phyloP scores from a whole-genome alignment of 805 yeast genomes.

The Candida awuae region DNA sequence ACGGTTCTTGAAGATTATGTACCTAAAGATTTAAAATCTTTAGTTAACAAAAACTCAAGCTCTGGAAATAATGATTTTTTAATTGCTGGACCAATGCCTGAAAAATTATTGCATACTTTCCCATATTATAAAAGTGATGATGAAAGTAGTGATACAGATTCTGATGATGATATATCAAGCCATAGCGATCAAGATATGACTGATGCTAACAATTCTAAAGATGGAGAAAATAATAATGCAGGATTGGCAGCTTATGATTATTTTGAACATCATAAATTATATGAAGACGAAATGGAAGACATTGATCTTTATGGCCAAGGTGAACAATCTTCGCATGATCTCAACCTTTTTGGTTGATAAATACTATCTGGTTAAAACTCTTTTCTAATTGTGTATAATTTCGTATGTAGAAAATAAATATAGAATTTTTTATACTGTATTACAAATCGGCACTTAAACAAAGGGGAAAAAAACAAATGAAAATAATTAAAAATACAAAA shows the following conservation, averaged over 20 bases:
- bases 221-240: neutral
- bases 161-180: neutral
- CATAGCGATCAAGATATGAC: neutral
- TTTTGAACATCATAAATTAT: conserved; percentile 18
- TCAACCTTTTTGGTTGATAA: conserved; percentile 16
- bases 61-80: conserved; percentile 24
- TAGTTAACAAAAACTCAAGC: conserved; percentile 10
- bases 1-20: conserved; percentile 22
- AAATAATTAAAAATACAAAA: too few relatives aligned
- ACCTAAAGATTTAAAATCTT: conserved; percentile 22
- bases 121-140: conserved; percentile 27
- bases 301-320: conserved; percentile 16
- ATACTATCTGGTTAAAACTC: neutral
- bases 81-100: conserved; percentile 31
- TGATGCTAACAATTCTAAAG: neutral
- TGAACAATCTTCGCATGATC: conserved; percentile 5
- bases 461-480: neutral
- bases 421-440: neutral
- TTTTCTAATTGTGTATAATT: neutral
- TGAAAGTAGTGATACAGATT: conserved; percentile 10
- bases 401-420: too few relatives aligned
- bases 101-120: conserved; percentile 22
- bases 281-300: conserved; percentile 11
- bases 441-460: neutral
- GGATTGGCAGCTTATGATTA: conserved; percentile 16